Evolutionary conservation across 1,284 basidiomycete genomes (phyloP).

Genomic region (Cryptococcus amylolentus): DNA sequence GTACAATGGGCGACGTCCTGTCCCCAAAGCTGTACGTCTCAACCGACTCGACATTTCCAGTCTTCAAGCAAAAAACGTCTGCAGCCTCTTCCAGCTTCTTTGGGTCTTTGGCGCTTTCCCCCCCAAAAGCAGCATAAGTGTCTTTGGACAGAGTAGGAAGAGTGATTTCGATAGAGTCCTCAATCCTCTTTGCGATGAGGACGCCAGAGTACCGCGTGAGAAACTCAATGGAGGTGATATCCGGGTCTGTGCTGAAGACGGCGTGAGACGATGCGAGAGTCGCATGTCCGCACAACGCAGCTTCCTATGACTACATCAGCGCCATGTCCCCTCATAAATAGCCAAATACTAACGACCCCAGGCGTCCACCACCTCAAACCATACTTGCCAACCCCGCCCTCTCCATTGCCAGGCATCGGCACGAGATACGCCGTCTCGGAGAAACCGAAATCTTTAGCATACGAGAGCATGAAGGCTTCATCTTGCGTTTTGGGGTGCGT

Average conservation of each 20-base stretch:
- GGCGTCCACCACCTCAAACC: slow-evolving; percentile 43
- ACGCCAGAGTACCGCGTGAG: slow-evolving; percentile 31
- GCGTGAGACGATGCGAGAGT: slow-evolving; percentile 34
- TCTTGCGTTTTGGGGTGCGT: slow-evolving; percentile 23
- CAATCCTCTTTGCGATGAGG: slow-evolving; percentile 17
- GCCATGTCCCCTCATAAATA: neutral
- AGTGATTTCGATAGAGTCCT: slow-evolving; percentile 5
- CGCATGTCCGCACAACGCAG: slow-evolving; percentile 40
- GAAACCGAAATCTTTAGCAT: slow-evolving; percentile 37
- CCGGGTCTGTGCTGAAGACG: slow-evolving; percentile 29
- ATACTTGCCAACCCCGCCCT: slow-evolving; percentile 16
- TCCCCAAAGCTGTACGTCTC: slow-evolving; percentile 16
- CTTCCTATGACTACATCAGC: slow-evolving; percentile 25
- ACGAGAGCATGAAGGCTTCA: slow-evolving; percentile 24
- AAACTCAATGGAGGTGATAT: slow-evolving; percentile 18
- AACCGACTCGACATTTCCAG: slow-evolving; percentile 11
- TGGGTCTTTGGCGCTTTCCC: neutral
- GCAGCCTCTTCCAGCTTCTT: neutral
- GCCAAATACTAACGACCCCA: slow-evolving; percentile 20
- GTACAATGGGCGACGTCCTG: slow-evolving; percentile 15
- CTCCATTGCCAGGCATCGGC: slow-evolving; percentile 6
- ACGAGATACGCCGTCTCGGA: slow-evolving; percentile 41
- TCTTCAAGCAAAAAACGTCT: slow-evolving; percentile 6
- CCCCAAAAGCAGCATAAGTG: neutral
- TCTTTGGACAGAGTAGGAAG: slow-evolving; percentile 7